Conservation (phyloP, 2,329 filamentous ascomycete species). For the Pseudogymnoascus sp. region DNA sequence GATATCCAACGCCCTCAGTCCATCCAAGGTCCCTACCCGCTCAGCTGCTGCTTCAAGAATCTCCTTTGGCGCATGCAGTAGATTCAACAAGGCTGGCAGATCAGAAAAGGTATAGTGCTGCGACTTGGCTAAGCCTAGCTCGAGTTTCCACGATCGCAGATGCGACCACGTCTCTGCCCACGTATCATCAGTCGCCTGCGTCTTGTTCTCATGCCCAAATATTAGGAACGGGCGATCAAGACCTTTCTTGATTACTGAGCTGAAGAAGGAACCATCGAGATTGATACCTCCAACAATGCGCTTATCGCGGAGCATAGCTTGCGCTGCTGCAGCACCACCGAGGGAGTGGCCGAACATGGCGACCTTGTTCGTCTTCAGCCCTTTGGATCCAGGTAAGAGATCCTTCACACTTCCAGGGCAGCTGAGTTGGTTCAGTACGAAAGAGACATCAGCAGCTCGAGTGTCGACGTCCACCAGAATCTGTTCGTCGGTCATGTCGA, state of each 20-base stretch:
- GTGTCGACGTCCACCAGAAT: conserved; percentile 15
- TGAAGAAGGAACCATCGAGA: conserved; percentile 32
- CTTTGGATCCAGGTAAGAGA: conserved; percentile 11
- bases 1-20: conserved; percentile 24
- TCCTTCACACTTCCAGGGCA: not conserved
- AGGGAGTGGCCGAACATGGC: conserved; percentile 31
- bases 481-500: conserved; percentile 17
- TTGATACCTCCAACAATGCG: conserved; percentile 32
- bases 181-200: conserved; percentile 15
- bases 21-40: conserved; percentile 26
- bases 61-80: conserved; percentile 18
- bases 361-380: conserved; percentile 25
- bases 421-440: conserved; percentile 21
- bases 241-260: conserved; percentile 22
- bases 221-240: conserved; percentile 28
- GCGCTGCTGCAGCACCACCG: conserved; percentile 30
- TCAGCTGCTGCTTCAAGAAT: conserved; percentile 17
- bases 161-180: conserved; percentile 26
- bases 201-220: conserved; percentile 26
- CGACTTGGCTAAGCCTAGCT: conserved; percentile 26
- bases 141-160: conserved; percentile 25
- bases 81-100: conserved; percentile 23
- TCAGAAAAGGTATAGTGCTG: conserved; percentile 30
- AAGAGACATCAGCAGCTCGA: conserved; percentile 21
- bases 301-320: conserved; percentile 26